phyloP scores from a whole-genome alignment of 108 stramenopile species.

The Parietichytrium sp. region DNA sequence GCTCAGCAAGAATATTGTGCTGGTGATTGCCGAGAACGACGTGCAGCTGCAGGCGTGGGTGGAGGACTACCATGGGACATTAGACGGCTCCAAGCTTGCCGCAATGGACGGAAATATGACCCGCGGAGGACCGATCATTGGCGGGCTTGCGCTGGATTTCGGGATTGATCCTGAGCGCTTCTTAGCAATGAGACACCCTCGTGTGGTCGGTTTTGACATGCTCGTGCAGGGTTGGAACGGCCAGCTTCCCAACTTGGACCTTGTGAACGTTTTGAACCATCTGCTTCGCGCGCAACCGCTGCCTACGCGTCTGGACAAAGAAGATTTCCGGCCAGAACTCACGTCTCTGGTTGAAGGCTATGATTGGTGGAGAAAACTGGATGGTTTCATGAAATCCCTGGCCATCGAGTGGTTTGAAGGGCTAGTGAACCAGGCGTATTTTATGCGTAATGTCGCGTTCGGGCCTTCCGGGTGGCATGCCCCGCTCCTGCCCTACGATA shows the following conservation, averaged over 20 bases:
- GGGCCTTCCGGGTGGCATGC: slow-evolving; percentile 21
- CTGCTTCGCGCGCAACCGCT: slow-evolving; percentile 17
- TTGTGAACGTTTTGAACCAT: background rate
- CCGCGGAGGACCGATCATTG: background rate
- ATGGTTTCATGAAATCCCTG: too few species aligned
- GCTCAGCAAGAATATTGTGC: slow-evolving; percentile 18
- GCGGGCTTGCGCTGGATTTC: background rate
- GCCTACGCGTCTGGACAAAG: too few species aligned
- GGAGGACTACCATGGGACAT: background rate
- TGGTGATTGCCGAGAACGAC: background rate
- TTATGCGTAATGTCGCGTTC: slow-evolving; percentile 12
- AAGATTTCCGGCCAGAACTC: too few species aligned
- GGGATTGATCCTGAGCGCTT: background rate
- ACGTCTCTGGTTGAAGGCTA: too few species aligned
- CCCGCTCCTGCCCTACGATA: background rate
- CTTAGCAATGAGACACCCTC: too few species aligned
- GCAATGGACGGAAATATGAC: background rate
- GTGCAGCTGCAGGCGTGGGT: background rate
- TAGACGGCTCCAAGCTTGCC: background rate
- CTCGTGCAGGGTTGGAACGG: slow-evolving; percentile 5
- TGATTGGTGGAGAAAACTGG: too few species aligned
- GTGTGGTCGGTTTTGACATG: background rate
- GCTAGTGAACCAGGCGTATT: background rate
- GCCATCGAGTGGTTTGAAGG: too few species aligned
- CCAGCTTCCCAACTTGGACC: background rate